A percentile compares a stretch with the other conserved stretches of the same genome.
These are phyloP conservation scores for Asterophora lycoperdoides DNA, from an alignment of 768 basidiomycete genomes.

Conservation along the genomic window DNA sequence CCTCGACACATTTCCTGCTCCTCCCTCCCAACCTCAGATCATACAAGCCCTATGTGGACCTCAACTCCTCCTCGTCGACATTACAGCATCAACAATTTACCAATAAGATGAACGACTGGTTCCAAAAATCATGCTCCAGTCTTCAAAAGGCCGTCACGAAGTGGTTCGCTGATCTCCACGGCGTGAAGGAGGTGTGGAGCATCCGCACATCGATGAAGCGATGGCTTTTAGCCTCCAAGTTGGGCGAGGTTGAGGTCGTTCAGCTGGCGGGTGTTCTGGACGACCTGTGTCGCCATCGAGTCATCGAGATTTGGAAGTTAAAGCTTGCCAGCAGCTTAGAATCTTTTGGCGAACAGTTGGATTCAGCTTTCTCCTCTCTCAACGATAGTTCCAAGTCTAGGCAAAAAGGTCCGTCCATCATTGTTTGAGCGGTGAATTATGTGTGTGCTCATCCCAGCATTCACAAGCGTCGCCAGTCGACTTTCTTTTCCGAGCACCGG, in stretches of 20 bases:
- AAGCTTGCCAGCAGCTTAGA: slow-evolving; percentile 40
- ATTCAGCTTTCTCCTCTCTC: slow-evolving; percentile 32
- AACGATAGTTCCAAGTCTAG: slow-evolving; percentile 21
- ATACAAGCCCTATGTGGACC: slow-evolving; percentile 85
- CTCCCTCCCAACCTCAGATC: slow-evolving; percentile 66
- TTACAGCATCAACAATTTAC: slow-evolving; percentile 41
- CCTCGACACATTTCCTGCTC: slow-evolving; percentile 76
- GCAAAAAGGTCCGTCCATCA: slow-evolving; percentile 23
- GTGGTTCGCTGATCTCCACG: slow-evolving; percentile 61
- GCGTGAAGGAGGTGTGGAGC: slow-evolving; percentile 66
- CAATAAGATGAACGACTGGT: slow-evolving; percentile 59
- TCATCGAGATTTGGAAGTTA: slow-evolving; percentile 55
- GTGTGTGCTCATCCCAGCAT: background rate
- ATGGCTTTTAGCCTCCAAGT: slow-evolving; percentile 41
- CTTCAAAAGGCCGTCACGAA: slow-evolving; percentile 41
- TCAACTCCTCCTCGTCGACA: slow-evolving; percentile 52
- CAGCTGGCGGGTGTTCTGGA: slow-evolving; percentile 47
- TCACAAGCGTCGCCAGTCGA: slow-evolving; percentile 50
- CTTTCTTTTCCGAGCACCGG: slow-evolving; percentile 53
- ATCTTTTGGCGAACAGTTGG: slow-evolving; percentile 43
- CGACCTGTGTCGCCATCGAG: slow-evolving; percentile 47
- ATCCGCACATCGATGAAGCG: slow-evolving; percentile 49
- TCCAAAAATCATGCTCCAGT: slow-evolving; percentile 44
- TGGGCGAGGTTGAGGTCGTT: slow-evolving; percentile 45
- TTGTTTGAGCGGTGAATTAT: background rate